Percentiles rank a stretch among this genome's conserved stretches.
These are phyloP conservation scores for Lindgomyces ingoldianus DNA, from an alignment of 495 filamentous ascomycete genomes.

Conservation along the genomic window DNA sequence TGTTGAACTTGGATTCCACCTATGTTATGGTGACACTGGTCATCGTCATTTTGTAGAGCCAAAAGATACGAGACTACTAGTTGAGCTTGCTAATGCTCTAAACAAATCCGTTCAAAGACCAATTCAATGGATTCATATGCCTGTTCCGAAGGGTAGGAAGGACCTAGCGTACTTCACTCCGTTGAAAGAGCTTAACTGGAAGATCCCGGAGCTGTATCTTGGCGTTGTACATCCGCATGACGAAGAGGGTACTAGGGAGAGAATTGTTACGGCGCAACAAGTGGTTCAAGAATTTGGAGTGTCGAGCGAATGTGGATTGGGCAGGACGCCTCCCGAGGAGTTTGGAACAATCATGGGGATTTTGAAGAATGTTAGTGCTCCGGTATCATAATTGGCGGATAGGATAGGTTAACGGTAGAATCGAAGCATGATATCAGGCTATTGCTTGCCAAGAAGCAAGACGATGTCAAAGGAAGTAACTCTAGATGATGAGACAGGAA, in stretches of 20 bases:
- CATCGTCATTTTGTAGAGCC: conserved; percentile 52
- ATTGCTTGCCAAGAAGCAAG: no score
- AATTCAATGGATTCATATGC: conserved; percentile 51
- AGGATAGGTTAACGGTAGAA: no score
- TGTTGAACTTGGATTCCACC: conserved; percentile 49
- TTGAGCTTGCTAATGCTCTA: conserved; percentile 6
- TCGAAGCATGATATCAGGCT: no score
- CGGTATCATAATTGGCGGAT: no score
- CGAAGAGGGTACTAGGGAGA: conserved; percentile 43
- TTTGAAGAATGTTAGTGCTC: conserved; percentile 23
- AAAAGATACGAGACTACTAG: conserved; percentile 17
- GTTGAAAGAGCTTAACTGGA: conserved; percentile 39
- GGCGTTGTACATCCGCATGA: conserved; percentile 50
- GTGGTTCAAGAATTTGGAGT: not conserved
- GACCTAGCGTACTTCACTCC: conserved; percentile 43
- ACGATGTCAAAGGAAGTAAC: no score
- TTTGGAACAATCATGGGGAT: conserved; percentile 41
- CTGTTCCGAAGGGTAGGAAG: conserved; percentile 47
- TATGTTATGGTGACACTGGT: conserved; percentile 52
- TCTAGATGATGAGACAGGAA: no score
- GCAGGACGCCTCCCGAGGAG: conserved; percentile 46
- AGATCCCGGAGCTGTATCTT: conserved; percentile 43
- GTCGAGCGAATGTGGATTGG: conserved; percentile 48
- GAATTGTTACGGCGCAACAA: not conserved
- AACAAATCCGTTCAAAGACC: conserved; percentile 15